phyloP scores from a whole-genome alignment of 441 rosid species.

The Eutrema salsugineum region DNA sequence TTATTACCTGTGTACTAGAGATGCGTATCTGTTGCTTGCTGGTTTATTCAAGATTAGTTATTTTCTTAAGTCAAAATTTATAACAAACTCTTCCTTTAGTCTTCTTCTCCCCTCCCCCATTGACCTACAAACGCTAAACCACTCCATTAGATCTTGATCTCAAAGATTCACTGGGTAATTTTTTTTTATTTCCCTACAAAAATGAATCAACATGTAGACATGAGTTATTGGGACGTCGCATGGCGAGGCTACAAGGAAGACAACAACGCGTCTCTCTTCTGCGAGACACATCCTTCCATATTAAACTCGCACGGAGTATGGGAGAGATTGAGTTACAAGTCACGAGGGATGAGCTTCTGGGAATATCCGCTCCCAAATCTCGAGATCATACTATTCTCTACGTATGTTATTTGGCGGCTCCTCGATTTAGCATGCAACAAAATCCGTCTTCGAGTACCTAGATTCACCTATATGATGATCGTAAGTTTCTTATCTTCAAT shows the following conservation, averaged over 20 bases:
- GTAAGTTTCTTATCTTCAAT: slow-evolving; percentile 25
- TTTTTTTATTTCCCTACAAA: neutral
- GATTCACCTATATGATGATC: slow-evolving; percentile 32
- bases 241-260: slow-evolving; percentile 16
- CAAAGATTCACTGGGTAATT: neutral
- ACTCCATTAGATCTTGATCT: neutral
- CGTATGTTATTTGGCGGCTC: slow-evolving; percentile 17
- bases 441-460: slow-evolving; percentile 26
- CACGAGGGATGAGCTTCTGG: slow-evolving; percentile 18
- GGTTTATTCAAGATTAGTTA: neutral
- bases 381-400: slow-evolving; percentile 7
- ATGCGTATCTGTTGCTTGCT: slow-evolving; percentile 7
- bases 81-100: neutral
- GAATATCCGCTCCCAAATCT: slow-evolving; percentile 31
- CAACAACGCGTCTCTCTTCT: neutral
- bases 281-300: slow-evolving; percentile 22
- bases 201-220: neutral
- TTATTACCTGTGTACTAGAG: neutral
- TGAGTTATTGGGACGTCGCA: slow-evolving; percentile 10
- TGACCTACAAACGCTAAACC: neutral
- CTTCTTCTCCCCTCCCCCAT: neutral
- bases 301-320: slow-evolving; percentile 29
- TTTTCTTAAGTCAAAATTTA: neutral
- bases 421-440: slow-evolving; percentile 10
- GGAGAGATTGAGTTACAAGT: slow-evolving; percentile 3